Percentiles rank a stretch among this genome's conserved stretches.
Evolutionary conservation across 2,329 filamentous ascomycete genomes (phyloP).

Genomic region (Chrysoporthe cubensis): DNA sequence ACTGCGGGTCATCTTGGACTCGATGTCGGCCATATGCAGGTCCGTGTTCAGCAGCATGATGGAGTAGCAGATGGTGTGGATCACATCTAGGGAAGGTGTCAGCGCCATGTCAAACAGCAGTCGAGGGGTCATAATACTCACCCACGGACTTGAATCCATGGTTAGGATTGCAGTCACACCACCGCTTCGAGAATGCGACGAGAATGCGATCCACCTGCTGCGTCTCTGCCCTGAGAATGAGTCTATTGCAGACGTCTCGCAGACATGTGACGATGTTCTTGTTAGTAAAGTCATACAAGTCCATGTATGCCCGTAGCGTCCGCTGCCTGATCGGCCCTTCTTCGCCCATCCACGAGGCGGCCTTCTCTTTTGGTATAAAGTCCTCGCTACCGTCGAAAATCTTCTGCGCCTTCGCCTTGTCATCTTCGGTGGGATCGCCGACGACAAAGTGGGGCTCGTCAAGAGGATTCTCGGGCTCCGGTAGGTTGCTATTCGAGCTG

Average conservation of each 20-base stretch:
- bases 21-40: constrained; percentile 91
- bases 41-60: constrained; percentile 95
- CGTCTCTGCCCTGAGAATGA: constrained; percentile 87
- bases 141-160: constrained; percentile 91
- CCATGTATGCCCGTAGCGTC: constrained; percentile 80
- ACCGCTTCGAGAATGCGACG: constrained; percentile 84
- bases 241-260: constrained; percentile 77
- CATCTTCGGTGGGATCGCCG: constrained; percentile 67
- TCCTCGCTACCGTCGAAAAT: constrained; percentile 87
- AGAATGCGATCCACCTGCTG: constrained; percentile 96
- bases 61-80: constrained; percentile 97
- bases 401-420: constrained; percentile 75
- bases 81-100: constrained; percentile 67
- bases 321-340: constrained; percentile 62
- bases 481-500: constrained; percentile 39
- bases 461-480: constrained; percentile 45
- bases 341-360: constrained; percentile 88
- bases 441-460: constrained; percentile 63
- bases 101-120: background rate
- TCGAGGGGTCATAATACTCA: constrained; percentile 47
- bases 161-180: constrained; percentile 90
- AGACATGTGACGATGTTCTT: constrained; percentile 80
- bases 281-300: constrained; percentile 83
- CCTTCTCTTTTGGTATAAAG: constrained; percentile 76
- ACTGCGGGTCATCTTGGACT: constrained; percentile 91